Evolutionary conservation across 371 early-diverging fungal genomes (phyloP).

Genomic region (Mucor velutinosus): DNA sequence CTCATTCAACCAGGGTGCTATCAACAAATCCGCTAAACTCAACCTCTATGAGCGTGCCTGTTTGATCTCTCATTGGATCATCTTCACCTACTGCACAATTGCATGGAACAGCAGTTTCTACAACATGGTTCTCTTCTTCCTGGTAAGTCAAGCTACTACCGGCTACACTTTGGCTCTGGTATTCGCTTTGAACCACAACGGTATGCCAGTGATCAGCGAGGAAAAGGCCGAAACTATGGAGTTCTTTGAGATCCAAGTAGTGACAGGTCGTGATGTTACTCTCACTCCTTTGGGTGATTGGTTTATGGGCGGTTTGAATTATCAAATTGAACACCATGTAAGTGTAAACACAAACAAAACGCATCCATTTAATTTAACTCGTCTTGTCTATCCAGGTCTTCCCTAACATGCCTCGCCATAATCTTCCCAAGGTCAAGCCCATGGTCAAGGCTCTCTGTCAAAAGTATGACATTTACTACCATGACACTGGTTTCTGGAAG

Average conservation of each 20-base stretch:
- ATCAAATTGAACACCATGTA: constrained; percentile 80
- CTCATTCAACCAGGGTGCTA: constrained; percentile 55
- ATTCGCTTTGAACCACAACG: constrained; percentile 88
- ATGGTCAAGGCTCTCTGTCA: constrained; percentile 71
- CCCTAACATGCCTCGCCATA: constrained; percentile 83
- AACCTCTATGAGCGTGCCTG: constrained; percentile 61
- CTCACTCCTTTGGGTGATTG: constrained; percentile 68
- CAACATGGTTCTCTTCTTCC: constrained; percentile 65
- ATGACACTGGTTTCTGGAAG: constrained; percentile 66
- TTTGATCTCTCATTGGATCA: constrained; percentile 70
- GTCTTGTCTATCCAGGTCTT: constrained; percentile 52
- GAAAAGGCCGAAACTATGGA: constrained; percentile 73
- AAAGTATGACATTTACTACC: constrained; percentile 74
- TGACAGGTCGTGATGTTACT: constrained; percentile 82
- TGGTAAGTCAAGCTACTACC: constrained; percentile 70
- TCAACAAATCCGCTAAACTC: constrained; percentile 54
- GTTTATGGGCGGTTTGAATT: constrained; percentile 88
- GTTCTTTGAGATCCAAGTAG: constrained; percentile 78
- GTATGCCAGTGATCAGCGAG: constrained; percentile 82
- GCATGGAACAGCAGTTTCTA: constrained; percentile 56
- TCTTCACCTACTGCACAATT: constrained; percentile 64
- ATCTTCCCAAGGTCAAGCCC: constrained; percentile 65
- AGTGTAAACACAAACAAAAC: constrained; percentile 12
- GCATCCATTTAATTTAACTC: not conserved
- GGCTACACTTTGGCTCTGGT: constrained; percentile 82